phyloP scores from a whole-genome alignment of 768 basidiomycete genomes.

The Naganishia antarctica region DNA sequence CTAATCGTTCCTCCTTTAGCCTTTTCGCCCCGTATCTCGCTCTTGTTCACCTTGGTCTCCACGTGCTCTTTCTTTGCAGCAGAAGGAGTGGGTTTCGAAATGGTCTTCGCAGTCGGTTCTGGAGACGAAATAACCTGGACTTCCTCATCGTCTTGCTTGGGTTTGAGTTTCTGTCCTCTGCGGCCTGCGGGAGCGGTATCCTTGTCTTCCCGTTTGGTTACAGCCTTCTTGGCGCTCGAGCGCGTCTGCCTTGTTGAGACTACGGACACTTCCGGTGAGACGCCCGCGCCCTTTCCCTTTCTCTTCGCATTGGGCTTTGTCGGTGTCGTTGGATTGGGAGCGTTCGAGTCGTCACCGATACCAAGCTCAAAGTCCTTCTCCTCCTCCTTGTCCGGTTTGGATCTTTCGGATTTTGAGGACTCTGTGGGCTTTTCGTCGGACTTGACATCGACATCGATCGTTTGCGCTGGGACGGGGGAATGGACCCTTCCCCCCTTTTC shows the following conservation, averaged over 20 bases:
- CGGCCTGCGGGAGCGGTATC: neutral
- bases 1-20: neutral
- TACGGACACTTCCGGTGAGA: neutral
- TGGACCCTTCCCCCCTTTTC: conserved; percentile 18
- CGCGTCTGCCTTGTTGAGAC: neutral
- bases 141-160: conserved; percentile 20
- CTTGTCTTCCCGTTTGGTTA: neutral
- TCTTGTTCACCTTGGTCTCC: neutral
- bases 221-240: neutral
- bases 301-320: neutral
- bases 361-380: conserved; percentile 30
- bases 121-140: conserved; percentile 17
- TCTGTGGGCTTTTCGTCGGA: neutral
- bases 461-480: conserved; percentile 30
- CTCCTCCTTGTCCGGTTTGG: conserved; percentile 21
- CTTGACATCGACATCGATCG: conserved; percentile 28
- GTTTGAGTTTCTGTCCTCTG: neutral
- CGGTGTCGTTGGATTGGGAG: conserved; percentile 33
- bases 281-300: neutral
- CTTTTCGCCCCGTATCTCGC: neutral
- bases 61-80: neutral
- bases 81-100: neutral
- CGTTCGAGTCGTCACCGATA: conserved; percentile 45
- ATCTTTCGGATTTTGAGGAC: neutral
- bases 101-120: neutral